A percentile compares a stretch with the other conserved stretches of the same genome.
These are phyloP conservation scores for Candida montana DNA, from an alignment of 805 yeast species.

Conservation along the genomic window DNA sequence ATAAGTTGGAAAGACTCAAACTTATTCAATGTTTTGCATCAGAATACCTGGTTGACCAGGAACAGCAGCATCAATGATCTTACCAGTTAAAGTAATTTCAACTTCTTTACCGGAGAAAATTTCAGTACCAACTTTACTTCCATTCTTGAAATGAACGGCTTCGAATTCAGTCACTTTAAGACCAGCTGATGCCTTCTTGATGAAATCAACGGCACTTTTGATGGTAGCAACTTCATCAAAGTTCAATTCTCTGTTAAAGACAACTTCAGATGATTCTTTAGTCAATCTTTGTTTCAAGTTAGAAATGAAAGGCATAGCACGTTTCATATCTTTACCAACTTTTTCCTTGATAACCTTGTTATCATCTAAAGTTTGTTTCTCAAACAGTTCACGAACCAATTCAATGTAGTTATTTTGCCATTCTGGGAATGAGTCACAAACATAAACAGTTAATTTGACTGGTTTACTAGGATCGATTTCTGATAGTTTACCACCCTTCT, in stretches of 20 bases:
- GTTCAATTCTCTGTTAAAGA: conserved; percentile 83
- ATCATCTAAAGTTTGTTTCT: conserved; percentile 56
- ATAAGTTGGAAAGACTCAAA: background rate
- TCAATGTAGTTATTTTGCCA: conserved; percentile 85
- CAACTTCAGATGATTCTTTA: conserved; percentile 64
- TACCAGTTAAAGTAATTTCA: conserved; percentile 54
- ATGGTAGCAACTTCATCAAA: conserved; percentile 74
- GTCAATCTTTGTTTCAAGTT: conserved; percentile 75
- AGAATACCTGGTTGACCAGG: conserved; percentile 93
- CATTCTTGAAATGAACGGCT: conserved; percentile 59
- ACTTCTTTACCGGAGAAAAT: conserved; percentile 64
- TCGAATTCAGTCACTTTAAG: conserved; percentile 50
- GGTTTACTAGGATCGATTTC: conserved; percentile 75
- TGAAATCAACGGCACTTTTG: conserved; percentile 46
- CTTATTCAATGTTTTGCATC: conserved; percentile 48
- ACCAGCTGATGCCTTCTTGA: conserved; percentile 62
- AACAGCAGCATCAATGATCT: conserved; percentile 73
- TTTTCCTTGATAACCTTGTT: conserved; percentile 56
- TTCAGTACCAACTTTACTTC: conserved; percentile 57
- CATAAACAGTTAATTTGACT: conserved; percentile 62
- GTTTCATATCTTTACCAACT: conserved; percentile 87
- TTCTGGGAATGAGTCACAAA: conserved; percentile 83
- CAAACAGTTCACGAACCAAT: conserved; percentile 73
- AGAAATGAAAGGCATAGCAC: conserved; percentile 96
- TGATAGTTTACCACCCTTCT: conserved; percentile 72